Conservation (phyloP, 2,329 filamentous ascomycete species). For the Davidsoniella eucalypti region DNA sequence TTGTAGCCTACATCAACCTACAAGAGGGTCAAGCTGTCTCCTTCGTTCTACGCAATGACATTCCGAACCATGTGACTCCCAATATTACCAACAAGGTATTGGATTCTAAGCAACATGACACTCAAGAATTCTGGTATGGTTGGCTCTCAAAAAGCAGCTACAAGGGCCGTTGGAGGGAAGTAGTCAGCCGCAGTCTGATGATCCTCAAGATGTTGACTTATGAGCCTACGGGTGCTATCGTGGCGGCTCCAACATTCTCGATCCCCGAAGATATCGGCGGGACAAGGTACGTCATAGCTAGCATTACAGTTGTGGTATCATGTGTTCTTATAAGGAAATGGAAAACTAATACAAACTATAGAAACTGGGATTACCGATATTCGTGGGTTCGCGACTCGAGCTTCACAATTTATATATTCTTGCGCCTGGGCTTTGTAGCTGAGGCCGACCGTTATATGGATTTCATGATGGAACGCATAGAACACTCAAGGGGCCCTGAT, state of each 20-base stretch:
- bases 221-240: constrained; percentile 62
- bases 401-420: constrained; percentile 62
- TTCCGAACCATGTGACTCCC: constrained; percentile 37
- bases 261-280: constrained; percentile 60
- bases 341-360: constrained; percentile 14
- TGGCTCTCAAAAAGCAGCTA: constrained; percentile 59
- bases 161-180: constrained; percentile 55
- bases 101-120: constrained; percentile 49
- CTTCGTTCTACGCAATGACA: constrained; percentile 49
- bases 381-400: constrained; percentile 65
- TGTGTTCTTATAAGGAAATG: too few species aligned
- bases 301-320: not conserved
- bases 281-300: constrained; percentile 22
- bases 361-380: constrained; percentile 59
- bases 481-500: constrained; percentile 40
- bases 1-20: constrained; percentile 42
- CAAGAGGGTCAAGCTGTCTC: constrained; percentile 52
- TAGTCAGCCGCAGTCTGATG: constrained; percentile 54
- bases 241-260: constrained; percentile 62
- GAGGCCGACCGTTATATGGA: constrained; percentile 66
- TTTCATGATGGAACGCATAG: constrained; percentile 58
- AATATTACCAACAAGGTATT: constrained; percentile 42
- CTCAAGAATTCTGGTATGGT: constrained; percentile 54
- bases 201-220: constrained; percentile 63
- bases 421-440: constrained; percentile 57